Base-by-base conservation (phyloP, 495 filamentous ascomycete species). In the Xylaria flabelliformis region DNA sequence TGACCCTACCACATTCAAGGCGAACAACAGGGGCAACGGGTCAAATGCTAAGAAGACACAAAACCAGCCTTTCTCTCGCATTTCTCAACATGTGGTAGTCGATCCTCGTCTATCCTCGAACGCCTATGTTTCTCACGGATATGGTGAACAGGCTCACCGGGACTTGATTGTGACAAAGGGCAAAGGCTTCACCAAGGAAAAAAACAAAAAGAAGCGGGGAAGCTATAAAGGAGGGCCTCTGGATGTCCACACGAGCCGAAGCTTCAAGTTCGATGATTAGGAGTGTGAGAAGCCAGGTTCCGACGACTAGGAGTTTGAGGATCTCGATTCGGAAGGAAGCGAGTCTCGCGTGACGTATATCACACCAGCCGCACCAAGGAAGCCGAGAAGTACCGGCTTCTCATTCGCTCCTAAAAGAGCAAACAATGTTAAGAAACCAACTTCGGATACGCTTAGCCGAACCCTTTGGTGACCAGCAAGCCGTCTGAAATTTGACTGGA, bases 141-240 rank as follows among this genome's bases (percentile, higher is more conserved):
- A 98, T 78, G 94, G 95, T 7, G 90, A 95, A 65, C 90, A 90
- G 65, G 97, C 97, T 44, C 92, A 92, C 75, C 87, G 92, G 70
- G 95, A 98, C 79, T 82, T 99, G 63, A 93, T 91, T 39, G 88
- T 97, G 32, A 98, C 95, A 34, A 94, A 91, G 79, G 97, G 97
- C 68, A 98, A 97, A 85, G 93, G 93, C 17, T 99, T 99, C 83
- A 99, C 95, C 67, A 99, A 99, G 87, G 97, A 98, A 84, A 99
- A 99, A 90, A 98, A 99, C 81, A 99, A 98, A 83, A 90, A 90
- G 84, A 94, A 94, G 87, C 82, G 93, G 75, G 97, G 97, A 59
- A 92, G 90, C 64, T 97, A 97, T 84, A 88, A 91, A 67, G 95
- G 94, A 15, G 95, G 95, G 10, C 84, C 85, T 26, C 94, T 98